Conservation (phyloP, 31 red algal species). For the Odonthalia washingtoniensis region DNA sequence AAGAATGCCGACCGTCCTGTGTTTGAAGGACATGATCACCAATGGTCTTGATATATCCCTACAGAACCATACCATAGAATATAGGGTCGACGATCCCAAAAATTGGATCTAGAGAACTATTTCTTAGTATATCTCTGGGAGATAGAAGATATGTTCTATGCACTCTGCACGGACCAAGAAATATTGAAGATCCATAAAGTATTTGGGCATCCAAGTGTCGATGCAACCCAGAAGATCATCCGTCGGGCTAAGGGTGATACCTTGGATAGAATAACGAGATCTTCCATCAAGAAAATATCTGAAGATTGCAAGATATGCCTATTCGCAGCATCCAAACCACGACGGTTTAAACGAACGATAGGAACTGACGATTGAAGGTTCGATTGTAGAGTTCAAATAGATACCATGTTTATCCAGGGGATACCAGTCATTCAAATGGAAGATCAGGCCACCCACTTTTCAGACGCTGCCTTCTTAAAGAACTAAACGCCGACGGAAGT, state of each 20-base stretch:
- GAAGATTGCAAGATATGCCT: not conserved
- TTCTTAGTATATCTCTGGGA: not conserved
- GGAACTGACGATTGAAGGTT: conserved; percentile 15
- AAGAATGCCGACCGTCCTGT: too few species aligned
- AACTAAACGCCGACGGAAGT: too few species aligned
- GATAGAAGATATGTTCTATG: not conserved
- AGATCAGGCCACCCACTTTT: too few species aligned
- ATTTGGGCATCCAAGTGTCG: not conserved
- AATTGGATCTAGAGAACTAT: conserved; percentile 25
- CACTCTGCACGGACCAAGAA: not conserved
- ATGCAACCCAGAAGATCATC: not conserved
- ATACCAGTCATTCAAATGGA: too few species aligned
- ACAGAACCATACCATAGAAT: too few species aligned
- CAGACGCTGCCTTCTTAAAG: too few species aligned
- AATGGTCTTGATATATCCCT: too few species aligned
- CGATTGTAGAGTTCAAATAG: conserved; percentile 3
- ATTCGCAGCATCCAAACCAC: not conserved
- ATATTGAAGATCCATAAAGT: not conserved
- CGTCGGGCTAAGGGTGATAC: not conserved
- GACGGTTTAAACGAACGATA: conserved; percentile 28
- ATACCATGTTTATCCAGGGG: conserved; percentile 6
- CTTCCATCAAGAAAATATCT: not conserved
- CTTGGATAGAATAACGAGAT: too few species aligned
- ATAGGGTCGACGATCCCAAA: too few species aligned
- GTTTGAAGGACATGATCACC: too few species aligned